phyloP scores from a whole-genome alignment of 805 yeast species.

The Candida methanosorbosa region DNA sequence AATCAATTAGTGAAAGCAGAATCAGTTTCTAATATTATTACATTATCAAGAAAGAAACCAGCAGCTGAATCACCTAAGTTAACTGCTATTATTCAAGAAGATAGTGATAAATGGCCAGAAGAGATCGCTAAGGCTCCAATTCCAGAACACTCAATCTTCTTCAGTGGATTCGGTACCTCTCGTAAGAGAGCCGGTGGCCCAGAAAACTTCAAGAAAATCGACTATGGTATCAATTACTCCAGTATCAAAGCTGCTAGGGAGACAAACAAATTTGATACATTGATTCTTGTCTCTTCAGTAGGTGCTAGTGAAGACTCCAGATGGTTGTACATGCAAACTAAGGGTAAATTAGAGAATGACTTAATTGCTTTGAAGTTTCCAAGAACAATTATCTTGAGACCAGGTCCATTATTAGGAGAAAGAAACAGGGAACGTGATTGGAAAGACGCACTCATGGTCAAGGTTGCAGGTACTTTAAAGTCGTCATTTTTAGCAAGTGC shows the following conservation, averaged over 20 bases:
- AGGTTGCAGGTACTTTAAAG: constrained; percentile 27
- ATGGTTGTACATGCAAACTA: constrained; percentile 57
- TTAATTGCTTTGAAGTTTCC: constrained; percentile 55
- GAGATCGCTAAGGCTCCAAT: constrained; percentile 24
- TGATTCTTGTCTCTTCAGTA: constrained; percentile 54
- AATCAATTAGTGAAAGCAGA: constrained; percentile 29
- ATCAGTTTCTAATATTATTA: constrained; percentile 28
- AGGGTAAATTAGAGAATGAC: constrained; percentile 71
- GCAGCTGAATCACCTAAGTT: constrained; percentile 17
- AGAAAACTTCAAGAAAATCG: constrained; percentile 64
- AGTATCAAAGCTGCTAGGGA: constrained; percentile 69
- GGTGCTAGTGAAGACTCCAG: constrained; percentile 55
- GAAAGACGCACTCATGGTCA: constrained; percentile 18
- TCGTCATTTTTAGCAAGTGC: too few relatives aligned
- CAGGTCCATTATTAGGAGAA: constrained; percentile 66
- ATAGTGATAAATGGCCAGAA: constrained; percentile 42
- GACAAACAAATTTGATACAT: constrained; percentile 52
- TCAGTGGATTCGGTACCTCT: constrained; percentile 73
- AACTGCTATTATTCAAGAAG: constrained; percentile 32
- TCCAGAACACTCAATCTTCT: constrained; percentile 32
- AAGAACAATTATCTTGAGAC: constrained; percentile 67
- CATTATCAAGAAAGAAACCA: constrained; percentile 45
- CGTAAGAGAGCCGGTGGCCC: constrained; percentile 62
- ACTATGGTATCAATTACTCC: constrained; percentile 60
- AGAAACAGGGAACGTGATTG: constrained; percentile 36